Percentiles rank a stretch among this genome's conserved stretches.
These are phyloP conservation scores for Arthroderma uncinatum DNA, from an alignment of 2,329 filamentous ascomycete species.

Conservation along the genomic window DNA sequence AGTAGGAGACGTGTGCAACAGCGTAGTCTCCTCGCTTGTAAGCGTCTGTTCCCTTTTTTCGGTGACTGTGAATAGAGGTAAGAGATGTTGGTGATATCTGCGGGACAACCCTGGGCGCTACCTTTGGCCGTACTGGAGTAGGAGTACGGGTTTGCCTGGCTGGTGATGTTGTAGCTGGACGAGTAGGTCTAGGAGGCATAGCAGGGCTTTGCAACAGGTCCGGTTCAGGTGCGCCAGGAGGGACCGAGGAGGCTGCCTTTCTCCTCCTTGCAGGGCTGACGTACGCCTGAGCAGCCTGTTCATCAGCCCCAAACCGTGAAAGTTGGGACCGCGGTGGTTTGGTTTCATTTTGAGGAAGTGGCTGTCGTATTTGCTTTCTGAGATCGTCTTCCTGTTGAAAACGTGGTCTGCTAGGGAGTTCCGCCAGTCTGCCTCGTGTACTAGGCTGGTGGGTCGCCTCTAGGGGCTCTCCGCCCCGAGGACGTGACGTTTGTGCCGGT, in stretches of 20 bases:
- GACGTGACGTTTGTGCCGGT: background rate
- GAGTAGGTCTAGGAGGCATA: slow-evolving; percentile 24
- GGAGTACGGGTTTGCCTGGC: slow-evolving; percentile 28
- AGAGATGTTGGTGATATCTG: slow-evolving; percentile 57
- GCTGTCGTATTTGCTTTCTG: background rate
- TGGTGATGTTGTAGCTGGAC: slow-evolving; percentile 25
- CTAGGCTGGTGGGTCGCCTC: background rate
- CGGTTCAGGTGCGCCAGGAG: slow-evolving; percentile 39
- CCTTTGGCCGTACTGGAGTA: slow-evolving; percentile 32
- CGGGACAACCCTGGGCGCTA: slow-evolving; percentile 46
- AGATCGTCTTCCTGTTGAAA: slow-evolving; percentile 4
- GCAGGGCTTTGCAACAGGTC: slow-evolving; percentile 52
- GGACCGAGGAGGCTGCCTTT: slow-evolving; percentile 45
- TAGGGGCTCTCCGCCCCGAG: background rate
- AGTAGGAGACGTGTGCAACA: slow-evolving; percentile 72
- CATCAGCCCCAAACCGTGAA: slow-evolving; percentile 62
- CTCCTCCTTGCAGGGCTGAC: slow-evolving; percentile 76
- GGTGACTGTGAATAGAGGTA: slow-evolving; percentile 63
- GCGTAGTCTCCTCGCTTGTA: slow-evolving; percentile 94
- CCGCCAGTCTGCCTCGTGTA: background rate
- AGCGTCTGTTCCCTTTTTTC: slow-evolving; percentile 69
- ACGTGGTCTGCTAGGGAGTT: background rate
- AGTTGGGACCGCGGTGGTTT: slow-evolving; percentile 31
- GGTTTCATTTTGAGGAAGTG: background rate
- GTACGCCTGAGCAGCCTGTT: slow-evolving; percentile 72